A percentile compares a stretch with the other conserved stretches of the same genome.
Evolutionary conservation across 1,284 basidiomycete species (phyloP).

Genomic region (Bjerkandera adusta): DNA sequence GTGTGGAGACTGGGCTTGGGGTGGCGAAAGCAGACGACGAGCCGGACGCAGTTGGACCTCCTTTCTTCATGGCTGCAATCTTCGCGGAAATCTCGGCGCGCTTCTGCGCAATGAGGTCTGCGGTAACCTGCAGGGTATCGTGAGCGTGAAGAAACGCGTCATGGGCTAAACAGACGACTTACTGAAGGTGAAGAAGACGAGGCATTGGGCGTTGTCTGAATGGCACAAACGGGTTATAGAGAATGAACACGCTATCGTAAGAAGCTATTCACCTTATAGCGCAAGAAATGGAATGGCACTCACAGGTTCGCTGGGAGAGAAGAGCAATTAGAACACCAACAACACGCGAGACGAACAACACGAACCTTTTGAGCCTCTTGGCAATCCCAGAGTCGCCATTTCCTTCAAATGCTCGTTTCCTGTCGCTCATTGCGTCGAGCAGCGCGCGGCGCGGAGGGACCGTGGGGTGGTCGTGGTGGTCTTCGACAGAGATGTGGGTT

Average conservation of each 20-base stretch:
- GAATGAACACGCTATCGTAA: conserved; percentile 36
- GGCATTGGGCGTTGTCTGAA: conserved; percentile 56
- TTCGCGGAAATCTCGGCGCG: conserved; percentile 84
- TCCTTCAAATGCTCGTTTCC: conserved; percentile 37
- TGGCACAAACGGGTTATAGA: conserved; percentile 67
- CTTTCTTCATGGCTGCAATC: conserved; percentile 73
- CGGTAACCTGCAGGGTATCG: conserved; percentile 40
- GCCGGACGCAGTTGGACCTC: conserved; percentile 23
- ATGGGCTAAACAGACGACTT: conserved; percentile 22
- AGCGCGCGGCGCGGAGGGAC: neutral
- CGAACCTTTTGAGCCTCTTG: conserved; percentile 74
- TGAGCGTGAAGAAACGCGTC: conserved; percentile 3
- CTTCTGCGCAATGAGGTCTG: conserved; percentile 74
- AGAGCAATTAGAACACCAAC: conserved; percentile 9
- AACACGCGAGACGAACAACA: conserved; percentile 6
- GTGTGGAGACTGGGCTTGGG: conserved; percentile 32
- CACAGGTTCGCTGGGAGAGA: conserved; percentile 57
- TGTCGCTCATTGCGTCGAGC: conserved; percentile 32
- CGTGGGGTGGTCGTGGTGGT: conserved; percentile 10
- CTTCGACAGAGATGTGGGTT: conserved; percentile 6
- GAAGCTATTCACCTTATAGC: conserved; percentile 70
- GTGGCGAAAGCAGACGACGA: conserved; percentile 28
- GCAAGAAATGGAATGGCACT: conserved; percentile 44
- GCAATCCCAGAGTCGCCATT: conserved; percentile 45
- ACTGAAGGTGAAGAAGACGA: conserved; percentile 39